phyloP scores from a whole-genome alignment of 108 stramenopile species.

The Mayamaea pseudoterrestris region DNA sequence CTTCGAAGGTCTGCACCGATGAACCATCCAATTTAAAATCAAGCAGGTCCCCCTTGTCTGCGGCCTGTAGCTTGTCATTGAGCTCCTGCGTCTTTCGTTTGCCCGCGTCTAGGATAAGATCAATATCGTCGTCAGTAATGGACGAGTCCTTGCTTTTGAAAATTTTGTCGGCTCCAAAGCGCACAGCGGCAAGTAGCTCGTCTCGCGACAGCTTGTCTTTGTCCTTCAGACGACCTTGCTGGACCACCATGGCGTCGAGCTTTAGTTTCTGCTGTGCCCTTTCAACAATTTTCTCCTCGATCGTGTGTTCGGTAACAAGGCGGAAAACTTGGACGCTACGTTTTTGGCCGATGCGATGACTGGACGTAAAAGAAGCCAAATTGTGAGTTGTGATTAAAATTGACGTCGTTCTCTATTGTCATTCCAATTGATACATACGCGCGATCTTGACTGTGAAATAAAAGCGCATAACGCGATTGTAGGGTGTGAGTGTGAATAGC shows the following conservation, averaged over 20 bases:
- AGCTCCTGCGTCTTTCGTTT: conserved; percentile 84
- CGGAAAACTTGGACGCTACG: conserved; percentile 89
- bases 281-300: conserved; percentile 99
- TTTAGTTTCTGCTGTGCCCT: conserved; percentile 99
- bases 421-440: no score
- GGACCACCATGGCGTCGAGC: conserved; percentile 99
- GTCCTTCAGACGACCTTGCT: conserved; percentile 88
- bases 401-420: no score
- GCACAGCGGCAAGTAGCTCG: conserved; percentile 81
- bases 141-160: conserved; percentile 83
- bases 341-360: conserved; percentile 85
- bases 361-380: no score
- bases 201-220: conserved; percentile 78
- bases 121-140: conserved; percentile 92
- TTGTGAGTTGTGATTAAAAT: no score
- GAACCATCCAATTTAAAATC: conserved; percentile 95
- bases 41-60: conserved; percentile 92
- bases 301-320: conserved; percentile 95
- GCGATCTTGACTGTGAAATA: conserved; percentile 72
- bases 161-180: conserved; percentile 97
- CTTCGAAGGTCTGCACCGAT: conserved; percentile 89
- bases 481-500: not conserved
- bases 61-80: conserved; percentile 86
- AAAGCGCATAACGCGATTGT: not conserved
- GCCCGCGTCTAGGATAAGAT: conserved; percentile 76